Conservation (phyloP, 805 yeast species). For the Pichia nanzhaoensis region DNA sequence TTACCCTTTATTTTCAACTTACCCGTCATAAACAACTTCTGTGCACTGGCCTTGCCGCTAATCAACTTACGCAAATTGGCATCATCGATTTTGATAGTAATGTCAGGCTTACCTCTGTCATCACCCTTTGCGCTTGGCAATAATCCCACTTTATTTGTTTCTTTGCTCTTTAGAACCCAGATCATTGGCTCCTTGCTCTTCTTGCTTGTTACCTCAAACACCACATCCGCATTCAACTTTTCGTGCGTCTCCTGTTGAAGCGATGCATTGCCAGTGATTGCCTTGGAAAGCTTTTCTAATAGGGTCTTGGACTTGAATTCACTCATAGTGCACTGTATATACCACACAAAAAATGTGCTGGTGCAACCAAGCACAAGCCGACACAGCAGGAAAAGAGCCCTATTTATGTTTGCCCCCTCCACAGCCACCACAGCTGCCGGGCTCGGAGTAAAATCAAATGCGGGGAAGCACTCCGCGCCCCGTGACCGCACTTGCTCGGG, state of each 20-base stretch:
- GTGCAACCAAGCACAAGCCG: no score
- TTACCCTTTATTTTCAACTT: constrained; percentile 84
- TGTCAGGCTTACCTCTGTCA: constrained; percentile 45
- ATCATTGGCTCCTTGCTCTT: constrained; percentile 45
- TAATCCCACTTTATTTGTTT: constrained; percentile 46
- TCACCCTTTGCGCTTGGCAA: constrained; percentile 4
- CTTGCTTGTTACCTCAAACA: constrained; percentile 60
- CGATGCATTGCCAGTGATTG: constrained; percentile 7
- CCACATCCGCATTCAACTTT: constrained; percentile 52
- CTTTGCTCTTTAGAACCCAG: constrained; percentile 56
- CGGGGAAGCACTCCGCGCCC: background rate
- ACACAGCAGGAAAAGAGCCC: no score
- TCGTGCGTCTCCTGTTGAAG: constrained; percentile 23
- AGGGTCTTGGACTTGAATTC: constrained; percentile 12
- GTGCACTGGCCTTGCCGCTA: constrained; percentile 76
- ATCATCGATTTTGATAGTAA: constrained; percentile 59
- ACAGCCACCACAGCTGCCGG: no score
- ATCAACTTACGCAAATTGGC: constrained; percentile 65
- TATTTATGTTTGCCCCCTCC: no score
- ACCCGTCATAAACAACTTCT: constrained; percentile 77
- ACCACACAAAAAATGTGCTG: no score
- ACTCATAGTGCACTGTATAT: no score
- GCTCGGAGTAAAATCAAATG: no score
- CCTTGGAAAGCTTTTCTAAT: constrained; percentile 10
- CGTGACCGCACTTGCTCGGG: background rate